Evolutionary conservation across 1,284 basidiomycete genomes (phyloP), one percentile per base, ranked within the genome.

Genomic region (Moniliophthora roreri): DNA sequence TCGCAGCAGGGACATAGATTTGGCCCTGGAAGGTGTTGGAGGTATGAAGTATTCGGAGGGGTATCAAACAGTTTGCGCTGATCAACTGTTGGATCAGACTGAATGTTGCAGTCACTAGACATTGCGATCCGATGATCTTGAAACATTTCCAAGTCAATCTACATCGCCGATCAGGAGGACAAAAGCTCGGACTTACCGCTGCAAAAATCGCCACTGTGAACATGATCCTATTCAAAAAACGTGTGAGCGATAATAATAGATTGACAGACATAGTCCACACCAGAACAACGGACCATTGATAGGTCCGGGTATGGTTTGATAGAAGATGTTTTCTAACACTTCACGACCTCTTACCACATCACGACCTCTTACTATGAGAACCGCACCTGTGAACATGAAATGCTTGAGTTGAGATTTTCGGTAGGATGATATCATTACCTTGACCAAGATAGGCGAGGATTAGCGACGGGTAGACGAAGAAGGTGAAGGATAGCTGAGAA

Each of bases 101-200:
- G 72, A 87, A 88, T 0, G 81, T 80, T 0, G 82, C 85, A 0
- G 85, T 84, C 59, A 88, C 87, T 77, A 87, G 77, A 7, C 85
- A 82, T 70, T 85, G 82, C 1, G 82, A 83, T 2, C 81, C 81
- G 28, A 82, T 77, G 38, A 82, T 68, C 79, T 81, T 52, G 7
- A 40, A 46, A 48, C 15, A 36, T 32, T 32, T 32, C 21, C 4
- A 46, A 13, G n/a, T 46, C 21, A 5, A 32, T 16, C 13, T 35
- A 40, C 24, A 18, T 11, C 5, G 10, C 34, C 56, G 21, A 58
- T 51, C 13, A 36, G 21, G 15, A 48, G 42, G n/a, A 51, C 6
- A 21, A 49, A 8, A 18, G 41, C 10, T 8, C 54, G 35, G 35
- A 28, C 51, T 18, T 59, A 86, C 79, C 13, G 84, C 85, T 0